phyloP scores from a whole-genome alignment of 2,329 filamentous ascomycete genomes.

The Basipetospora chlamydospora region DNA sequence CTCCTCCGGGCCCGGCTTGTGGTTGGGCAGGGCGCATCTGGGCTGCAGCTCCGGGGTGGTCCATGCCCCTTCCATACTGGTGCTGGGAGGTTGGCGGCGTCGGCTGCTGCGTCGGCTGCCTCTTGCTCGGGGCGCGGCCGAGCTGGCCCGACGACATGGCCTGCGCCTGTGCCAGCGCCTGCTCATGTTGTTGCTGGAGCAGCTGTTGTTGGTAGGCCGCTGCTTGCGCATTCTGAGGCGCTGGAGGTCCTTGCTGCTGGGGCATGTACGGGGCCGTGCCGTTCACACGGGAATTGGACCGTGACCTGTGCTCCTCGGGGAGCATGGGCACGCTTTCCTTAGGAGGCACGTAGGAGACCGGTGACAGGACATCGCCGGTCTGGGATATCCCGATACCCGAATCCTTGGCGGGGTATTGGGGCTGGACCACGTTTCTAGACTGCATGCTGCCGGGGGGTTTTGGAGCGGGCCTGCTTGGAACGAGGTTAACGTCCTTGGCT shows the following conservation, averaged over 20 bases:
- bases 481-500: slow-evolving; percentile 41
- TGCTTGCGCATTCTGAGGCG: slow-evolving; percentile 20
- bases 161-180: slow-evolving; percentile 66
- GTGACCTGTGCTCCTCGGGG: slow-evolving; percentile 51
- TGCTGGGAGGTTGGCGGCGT: slow-evolving; percentile 35
- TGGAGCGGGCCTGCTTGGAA: slow-evolving; percentile 75
- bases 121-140: slow-evolving; percentile 60
- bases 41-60: not conserved
- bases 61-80: slow-evolving; percentile 9
- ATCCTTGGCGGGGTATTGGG: slow-evolving; percentile 43
- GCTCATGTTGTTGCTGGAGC: slow-evolving; percentile 72
- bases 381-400: slow-evolving; percentile 48
- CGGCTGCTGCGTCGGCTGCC: slow-evolving; percentile 38
- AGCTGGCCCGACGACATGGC: slow-evolving; percentile 53
- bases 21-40: slow-evolving; percentile 3
- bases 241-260: slow-evolving; percentile 11
- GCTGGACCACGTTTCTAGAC: slow-evolving; percentile 39
- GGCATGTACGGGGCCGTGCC: slow-evolving; percentile 35
- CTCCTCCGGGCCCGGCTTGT: slow-evolving; percentile 18
- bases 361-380: slow-evolving; percentile 35
- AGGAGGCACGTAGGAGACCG: slow-evolving; percentile 27
- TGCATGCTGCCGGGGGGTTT: slow-evolving; percentile 61
- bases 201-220: slow-evolving; percentile 46
- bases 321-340: slow-evolving; percentile 47
- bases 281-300: slow-evolving; percentile 52